These are phyloP conservation scores for Novymonas esmeraldas DNA, from an alignment of 208 protist species.

Conservation along the genomic window DNA sequence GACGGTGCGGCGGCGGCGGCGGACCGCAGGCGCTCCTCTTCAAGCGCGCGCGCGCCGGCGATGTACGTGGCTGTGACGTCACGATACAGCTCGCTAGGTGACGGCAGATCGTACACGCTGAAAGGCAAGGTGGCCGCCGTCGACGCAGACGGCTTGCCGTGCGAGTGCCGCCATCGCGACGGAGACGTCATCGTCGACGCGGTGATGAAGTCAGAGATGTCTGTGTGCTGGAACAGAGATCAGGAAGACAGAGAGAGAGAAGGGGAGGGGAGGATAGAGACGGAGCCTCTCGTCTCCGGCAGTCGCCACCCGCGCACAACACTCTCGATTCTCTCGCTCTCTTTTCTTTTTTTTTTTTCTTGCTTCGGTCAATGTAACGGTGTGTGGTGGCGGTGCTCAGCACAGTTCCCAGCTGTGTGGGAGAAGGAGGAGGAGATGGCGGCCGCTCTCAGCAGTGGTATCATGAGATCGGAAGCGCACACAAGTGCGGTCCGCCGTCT, in stretches of 20 bases:
- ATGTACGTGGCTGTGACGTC: neutral
- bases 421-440: neutral
- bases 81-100: constrained; percentile 5
- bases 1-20: too few species aligned
- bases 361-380: neutral
- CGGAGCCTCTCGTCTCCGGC: too few species aligned
- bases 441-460: too few species aligned
- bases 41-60: neutral
- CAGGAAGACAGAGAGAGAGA: too few species aligned
- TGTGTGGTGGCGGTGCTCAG: neutral
- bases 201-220: too few species aligned
- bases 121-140: neutral
- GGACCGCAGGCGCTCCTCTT: constrained; percentile 2
- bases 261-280: too few species aligned
- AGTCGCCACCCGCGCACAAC: too few species aligned
- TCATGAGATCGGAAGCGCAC: too few species aligned
- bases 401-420: neutral
- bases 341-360: neutral
- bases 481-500: too few species aligned
- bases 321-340: too few species aligned
- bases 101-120: constrained; percentile 3
- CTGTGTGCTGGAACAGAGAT: too few species aligned
- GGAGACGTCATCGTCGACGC: constrained; percentile 1
- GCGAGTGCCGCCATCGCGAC: neutral
- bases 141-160: neutral